Evolutionary conservation across 179 eudicot genomes (phyloP).

Genomic region (Gypsophila paniculata): DNA sequence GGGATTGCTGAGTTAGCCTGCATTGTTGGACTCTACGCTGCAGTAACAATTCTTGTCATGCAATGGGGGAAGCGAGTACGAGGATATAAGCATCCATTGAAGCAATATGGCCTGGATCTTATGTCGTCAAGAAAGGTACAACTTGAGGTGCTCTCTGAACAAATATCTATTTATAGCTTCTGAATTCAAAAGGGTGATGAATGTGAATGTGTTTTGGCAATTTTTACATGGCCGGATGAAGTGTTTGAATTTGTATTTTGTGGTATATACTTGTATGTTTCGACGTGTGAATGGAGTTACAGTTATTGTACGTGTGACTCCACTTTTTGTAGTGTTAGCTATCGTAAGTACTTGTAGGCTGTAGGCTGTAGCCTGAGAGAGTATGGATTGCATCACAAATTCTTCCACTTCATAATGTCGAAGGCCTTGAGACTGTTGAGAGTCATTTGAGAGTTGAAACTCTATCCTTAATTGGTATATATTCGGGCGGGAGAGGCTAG

Average conservation of each 20-base stretch:
- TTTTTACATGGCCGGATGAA: neutral
- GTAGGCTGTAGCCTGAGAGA: neutral
- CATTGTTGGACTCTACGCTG: constrained; percentile 67
- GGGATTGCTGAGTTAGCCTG: constrained; percentile 69
- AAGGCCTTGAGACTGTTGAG: too few species aligned
- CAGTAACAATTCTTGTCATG: constrained; percentile 58
- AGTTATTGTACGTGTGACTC: neutral
- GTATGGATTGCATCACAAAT: neutral
- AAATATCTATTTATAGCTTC: neutral
- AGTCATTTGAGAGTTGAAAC: too few species aligned
- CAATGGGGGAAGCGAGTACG: constrained; percentile 91
- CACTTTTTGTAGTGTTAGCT: neutral
- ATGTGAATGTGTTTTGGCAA: neutral
- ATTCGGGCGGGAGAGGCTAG: too few species aligned
- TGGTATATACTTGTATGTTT: neutral
- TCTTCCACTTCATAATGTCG: too few species aligned
- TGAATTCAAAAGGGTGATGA: neutral
- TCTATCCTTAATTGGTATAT: too few species aligned
- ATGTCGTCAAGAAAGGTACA: constrained; percentile 57
- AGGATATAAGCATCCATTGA: constrained; percentile 67
- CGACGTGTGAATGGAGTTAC: neutral
- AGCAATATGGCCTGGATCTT: constrained; percentile 77
- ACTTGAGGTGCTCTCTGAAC: constrained; percentile 1
- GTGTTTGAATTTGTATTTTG: neutral
- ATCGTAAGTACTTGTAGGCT: neutral